Evolutionary conservation across 352 stramenopile species (phyloP), one percentile per base, ranked within the genome.

Genomic region (Plasmopara viticola): DNA sequence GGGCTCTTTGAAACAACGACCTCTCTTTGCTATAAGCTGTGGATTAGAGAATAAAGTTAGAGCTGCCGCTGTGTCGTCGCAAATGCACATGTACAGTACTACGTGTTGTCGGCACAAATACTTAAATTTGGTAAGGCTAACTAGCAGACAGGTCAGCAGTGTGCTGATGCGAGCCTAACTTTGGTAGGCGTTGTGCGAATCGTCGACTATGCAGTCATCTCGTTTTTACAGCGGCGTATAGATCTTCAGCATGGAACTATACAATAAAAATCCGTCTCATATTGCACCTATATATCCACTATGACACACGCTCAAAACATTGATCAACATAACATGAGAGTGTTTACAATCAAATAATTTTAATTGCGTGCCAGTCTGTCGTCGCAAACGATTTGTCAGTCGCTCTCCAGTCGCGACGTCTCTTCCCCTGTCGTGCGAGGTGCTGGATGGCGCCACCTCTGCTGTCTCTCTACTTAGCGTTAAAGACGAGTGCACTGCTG

Each of bases 341-440:
- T 3, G 20, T 25, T 25, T 35, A 6, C 10, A 12, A 5, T 35
- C 31, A 35, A 35, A 12, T 35, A 1, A 3, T 25, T 25, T 25
- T 25, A 3, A 25, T 25, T 25, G 20, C 20, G 20, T 25, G 20
- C 20, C 20, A 25, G 20, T 25, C 20, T 25, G 20, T 25, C 20
- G 20, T 25, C 20, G 20, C 20, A 25, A 25, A 25, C 20, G 20
- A 25, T 25, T 35, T 35, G 10, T 35, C 31, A 35, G 31, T 35
- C 31, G 10, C 9, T 41, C 37, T 18, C 33, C 33, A 38, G 33
- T 51, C 25, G 47, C 38, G 58, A 47, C 43, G 48, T 58, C 60
- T 65, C 52, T 65, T 18, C 52, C 52, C 52, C 44, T 66, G 58
- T 25, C 58, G 58, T 66, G 58, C 58, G 58, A 46, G 35, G 28